Evolutionary conservation across 2,329 filamentous ascomycete genomes (phyloP).

Genomic region (Penicillium sp.): DNA sequence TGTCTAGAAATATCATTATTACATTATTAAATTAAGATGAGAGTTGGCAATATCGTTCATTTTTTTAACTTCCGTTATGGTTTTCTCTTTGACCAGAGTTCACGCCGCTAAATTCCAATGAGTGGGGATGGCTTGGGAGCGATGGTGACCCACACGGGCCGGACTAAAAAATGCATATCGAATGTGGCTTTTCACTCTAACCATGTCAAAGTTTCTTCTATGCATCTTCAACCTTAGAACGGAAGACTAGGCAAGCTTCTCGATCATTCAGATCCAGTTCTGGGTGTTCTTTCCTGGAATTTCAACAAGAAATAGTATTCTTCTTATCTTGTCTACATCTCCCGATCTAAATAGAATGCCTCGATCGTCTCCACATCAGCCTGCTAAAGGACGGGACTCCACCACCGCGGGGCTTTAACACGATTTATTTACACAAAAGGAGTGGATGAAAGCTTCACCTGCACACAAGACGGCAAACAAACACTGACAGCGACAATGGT

Average conservation of each 20-base stretch:
- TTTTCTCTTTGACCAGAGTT: background rate
- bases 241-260: no score
- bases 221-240: no score
- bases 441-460: no score
- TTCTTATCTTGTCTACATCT: background rate
- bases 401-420: background rate
- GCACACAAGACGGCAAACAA: no score
- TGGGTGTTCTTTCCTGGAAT: background rate
- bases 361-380: background rate
- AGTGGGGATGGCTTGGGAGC: background rate
- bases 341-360: background rate
- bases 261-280: background rate
- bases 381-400: background rate
- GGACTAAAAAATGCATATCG: background rate
- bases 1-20: background rate
- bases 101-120: background rate
- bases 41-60: background rate
- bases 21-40: background rate
- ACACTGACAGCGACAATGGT: no score
- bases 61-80: background rate
- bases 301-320: background rate
- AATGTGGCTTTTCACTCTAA: background rate
- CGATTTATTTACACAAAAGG: no score
- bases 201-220: background rate
- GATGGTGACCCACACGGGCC: background rate